Percentiles rank a stretch among this genome's conserved stretches.
Conservation (phyloP, 495 filamentous ascomycete genomes). For the Aspergillus leporis region DNA sequence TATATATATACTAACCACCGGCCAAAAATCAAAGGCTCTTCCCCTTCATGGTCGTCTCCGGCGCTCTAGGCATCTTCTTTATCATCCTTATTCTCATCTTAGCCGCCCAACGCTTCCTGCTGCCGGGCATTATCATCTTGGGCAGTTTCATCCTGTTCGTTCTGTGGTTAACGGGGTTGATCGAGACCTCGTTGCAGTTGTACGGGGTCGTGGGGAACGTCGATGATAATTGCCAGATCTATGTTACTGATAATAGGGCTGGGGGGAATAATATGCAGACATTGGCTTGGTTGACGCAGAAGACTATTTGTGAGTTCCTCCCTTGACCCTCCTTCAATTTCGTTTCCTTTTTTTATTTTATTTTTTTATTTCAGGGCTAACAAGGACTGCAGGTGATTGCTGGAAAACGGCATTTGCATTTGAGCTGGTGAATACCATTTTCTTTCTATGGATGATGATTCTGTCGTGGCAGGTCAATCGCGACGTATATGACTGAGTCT, state of each 20-base stretch:
- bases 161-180: conserved; percentile 86
- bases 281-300: conserved; percentile 84
- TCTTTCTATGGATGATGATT: conserved; percentile 92
- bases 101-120: conserved; percentile 72
- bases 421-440: conserved; percentile 76
- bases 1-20: conserved; percentile 13
- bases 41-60: conserved; percentile 81
- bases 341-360: conserved; percentile 3
- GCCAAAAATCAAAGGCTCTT: conserved; percentile 68
- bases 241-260: conserved; percentile 57
- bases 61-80: conserved; percentile 70
- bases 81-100: conserved; percentile 70
- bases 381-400: conserved; percentile 41
- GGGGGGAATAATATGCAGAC: conserved; percentile 68
- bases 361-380: not conserved
- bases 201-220: conserved; percentile 78
- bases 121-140: conserved; percentile 88
- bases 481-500: conserved; percentile 50
- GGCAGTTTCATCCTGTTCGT: conserved; percentile 92
- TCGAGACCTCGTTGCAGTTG: conserved; percentile 86
- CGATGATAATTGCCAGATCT: conserved; percentile 75
- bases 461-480: conserved; percentile 87
- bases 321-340: not conserved
- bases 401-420: conserved; percentile 64
- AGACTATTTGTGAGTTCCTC: conserved; percentile 71